A percentile compares a stretch with the other conserved stretches of the same genome.
phyloP scores from a whole-genome alignment of 2,329 filamentous ascomycete genomes.

The Aspergillus sp. region DNA sequence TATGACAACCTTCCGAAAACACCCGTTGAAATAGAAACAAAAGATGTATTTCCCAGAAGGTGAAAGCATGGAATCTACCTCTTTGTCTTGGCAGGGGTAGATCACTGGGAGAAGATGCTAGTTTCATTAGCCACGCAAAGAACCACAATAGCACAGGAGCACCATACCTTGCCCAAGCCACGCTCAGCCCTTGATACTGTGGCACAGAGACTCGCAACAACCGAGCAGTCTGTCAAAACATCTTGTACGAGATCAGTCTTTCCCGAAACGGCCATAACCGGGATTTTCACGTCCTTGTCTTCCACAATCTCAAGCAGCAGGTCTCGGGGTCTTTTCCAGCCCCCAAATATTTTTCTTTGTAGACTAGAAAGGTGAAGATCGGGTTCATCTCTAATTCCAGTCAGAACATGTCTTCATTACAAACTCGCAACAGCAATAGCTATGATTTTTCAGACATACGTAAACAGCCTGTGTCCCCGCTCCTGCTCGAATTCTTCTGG shows the following conservation, averaged over 20 bases:
- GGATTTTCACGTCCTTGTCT: constrained; percentile 19
- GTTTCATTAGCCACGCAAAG: constrained; percentile 4
- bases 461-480: constrained; percentile 53
- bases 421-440: background rate
- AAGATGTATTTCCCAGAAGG: constrained; percentile 84
- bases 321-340: constrained; percentile 75
- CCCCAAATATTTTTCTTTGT: constrained; percentile 71
- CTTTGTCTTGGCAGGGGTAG: constrained; percentile 65
- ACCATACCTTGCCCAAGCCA: constrained; percentile 60
- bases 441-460: constrained; percentile 45
- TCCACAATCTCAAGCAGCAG: constrained; percentile 48
- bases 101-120: constrained; percentile 69
- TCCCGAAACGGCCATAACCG: constrained; percentile 54
- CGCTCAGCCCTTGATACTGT: constrained; percentile 65
- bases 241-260: constrained; percentile 88
- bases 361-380: constrained; percentile 67
- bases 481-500: constrained; percentile 57
- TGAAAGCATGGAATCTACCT: constrained; percentile 59
- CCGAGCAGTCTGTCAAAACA: constrained; percentile 91
- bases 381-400: constrained; percentile 56
- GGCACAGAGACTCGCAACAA: constrained; percentile 90
- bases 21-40: constrained; percentile 93
- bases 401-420: constrained; percentile 16
- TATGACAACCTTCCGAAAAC: constrained; percentile 78
- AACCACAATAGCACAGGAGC: background rate